Evolutionary conservation across 352 stramenopile species (phyloP).

Genomic region (Lagenidium sp.): DNA sequence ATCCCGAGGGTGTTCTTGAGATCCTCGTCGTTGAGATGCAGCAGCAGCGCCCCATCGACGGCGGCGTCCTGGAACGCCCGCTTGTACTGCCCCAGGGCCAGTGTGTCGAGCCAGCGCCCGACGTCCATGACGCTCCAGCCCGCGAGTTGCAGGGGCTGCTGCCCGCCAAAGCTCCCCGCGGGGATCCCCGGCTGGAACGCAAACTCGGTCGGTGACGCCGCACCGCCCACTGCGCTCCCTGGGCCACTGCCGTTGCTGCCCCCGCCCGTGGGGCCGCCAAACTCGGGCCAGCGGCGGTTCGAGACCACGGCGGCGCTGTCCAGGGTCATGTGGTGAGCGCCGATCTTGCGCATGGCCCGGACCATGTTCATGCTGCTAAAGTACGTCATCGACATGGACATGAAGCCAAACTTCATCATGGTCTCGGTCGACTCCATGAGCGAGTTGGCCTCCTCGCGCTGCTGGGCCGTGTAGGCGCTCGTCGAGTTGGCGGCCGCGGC

Average conservation of each 20-base stretch:
- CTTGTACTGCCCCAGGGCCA: constrained; percentile 86
- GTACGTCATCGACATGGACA: constrained; percentile 97
- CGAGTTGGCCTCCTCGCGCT: constrained; percentile 84
- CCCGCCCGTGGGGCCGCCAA: constrained; percentile 5
- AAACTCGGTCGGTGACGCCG: constrained; percentile 3
- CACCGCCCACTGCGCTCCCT: background rate
- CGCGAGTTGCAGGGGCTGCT: constrained; percentile 55
- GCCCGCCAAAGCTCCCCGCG: constrained; percentile 40
- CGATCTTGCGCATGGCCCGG: constrained; percentile 92
- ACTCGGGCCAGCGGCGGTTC: constrained; percentile 53
- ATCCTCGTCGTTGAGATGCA: constrained; percentile 88
- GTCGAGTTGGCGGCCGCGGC: constrained; percentile 9
- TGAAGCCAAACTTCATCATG: constrained; percentile 99
- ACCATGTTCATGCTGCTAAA: constrained; percentile 98
- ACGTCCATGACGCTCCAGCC: constrained; percentile 88
- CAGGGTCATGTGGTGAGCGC: constrained; percentile 87
- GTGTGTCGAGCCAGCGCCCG: constrained; percentile 84
- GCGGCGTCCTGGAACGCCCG: constrained; percentile 79
- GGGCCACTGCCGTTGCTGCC: too few relatives aligned
- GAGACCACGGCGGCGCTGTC: constrained; percentile 58
- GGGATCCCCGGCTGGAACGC: constrained; percentile 41
- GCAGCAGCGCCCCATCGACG: constrained; percentile 85
- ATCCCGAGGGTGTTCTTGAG: constrained; percentile 92
- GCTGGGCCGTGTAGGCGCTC: constrained; percentile 50
- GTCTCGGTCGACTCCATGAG: constrained; percentile 96